A percentile compares a stretch with the other conserved stretches of the same genome.
Evolutionary conservation across 768 basidiomycete genomes (phyloP).

Genomic region (Ramaria rubella): DNA sequence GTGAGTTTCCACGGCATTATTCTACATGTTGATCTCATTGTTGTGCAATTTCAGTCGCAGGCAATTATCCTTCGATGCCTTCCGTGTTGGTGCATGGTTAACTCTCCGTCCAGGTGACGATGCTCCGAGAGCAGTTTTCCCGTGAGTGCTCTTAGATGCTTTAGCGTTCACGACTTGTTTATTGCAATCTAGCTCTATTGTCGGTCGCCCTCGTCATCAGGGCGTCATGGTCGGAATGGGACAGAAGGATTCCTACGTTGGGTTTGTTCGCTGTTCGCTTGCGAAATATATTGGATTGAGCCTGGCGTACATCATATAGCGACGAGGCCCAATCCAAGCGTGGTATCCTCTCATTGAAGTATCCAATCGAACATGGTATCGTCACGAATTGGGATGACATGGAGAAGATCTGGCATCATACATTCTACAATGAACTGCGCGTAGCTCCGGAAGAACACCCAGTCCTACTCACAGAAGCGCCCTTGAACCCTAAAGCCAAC

Average conservation of each 20-base stretch:
- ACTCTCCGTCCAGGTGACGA: slow-evolving; percentile 11
- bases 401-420: slow-evolving; percentile 17
- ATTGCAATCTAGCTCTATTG: slow-evolving; percentile 28
- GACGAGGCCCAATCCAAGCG: slow-evolving; percentile 45
- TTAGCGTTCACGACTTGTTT: background rate
- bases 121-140: slow-evolving; percentile 14
- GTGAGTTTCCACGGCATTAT: background rate
- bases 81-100: background rate
- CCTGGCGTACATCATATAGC: slow-evolving; percentile 16
- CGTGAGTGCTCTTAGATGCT: slow-evolving; percentile 4
- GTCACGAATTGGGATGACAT: slow-evolving; percentile 16
- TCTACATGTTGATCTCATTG: background rate
- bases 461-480: slow-evolving; percentile 13
- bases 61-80: background rate
- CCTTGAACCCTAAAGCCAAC: slow-evolving; percentile 11
- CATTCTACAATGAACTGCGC: slow-evolving; percentile 14
- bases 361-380: slow-evolving; percentile 14
- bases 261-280: slow-evolving; percentile 18
- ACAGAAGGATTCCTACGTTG: slow-evolving; percentile 43
- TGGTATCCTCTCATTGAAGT: slow-evolving; percentile 42
- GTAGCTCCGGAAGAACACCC: slow-evolving; percentile 13
- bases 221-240: slow-evolving; percentile 46
- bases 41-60: slow-evolving; percentile 6
- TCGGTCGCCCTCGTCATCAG: slow-evolving; percentile 41
- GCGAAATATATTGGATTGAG: background rate